Evolutionary conservation across 768 basidiomycete species (phyloP), one percentile per base, ranked within the genome.

Genomic region (Tulasnella sp.): DNA sequence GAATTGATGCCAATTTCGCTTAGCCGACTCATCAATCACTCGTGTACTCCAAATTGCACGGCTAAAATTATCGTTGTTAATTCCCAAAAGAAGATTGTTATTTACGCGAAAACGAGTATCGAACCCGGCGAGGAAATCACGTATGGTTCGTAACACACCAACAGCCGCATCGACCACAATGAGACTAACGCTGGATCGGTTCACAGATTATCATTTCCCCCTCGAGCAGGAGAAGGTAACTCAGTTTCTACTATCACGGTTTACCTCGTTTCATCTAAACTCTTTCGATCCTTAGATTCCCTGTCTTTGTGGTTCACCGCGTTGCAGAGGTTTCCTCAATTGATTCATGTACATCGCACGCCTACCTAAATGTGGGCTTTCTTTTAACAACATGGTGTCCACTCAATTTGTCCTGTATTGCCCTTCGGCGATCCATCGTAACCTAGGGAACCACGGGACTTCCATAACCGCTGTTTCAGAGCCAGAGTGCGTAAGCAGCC

Each of bases 101-200:
- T 99, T 68, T 99, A 99, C 79, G 97, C 97, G 37, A 97, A 98
- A 81, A 88, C 92, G 76, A 92, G 92, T 76, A 95, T 99, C 77
- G 91, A 96, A 76, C 88, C 95, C 29, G 97, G 97, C 67, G 95
- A 97, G 78, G 97, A 99, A 82, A 96, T 98, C 78, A 97, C 95
- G 68, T 96, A 97, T 82, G 93, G 92, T 93, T 11, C 7, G 52
- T 9, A 76, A 71, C 89, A 82, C 64, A 0, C n/a, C 19, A 9
- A 37, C 40, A 68, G 63, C 52, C 42, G 14, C 16, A 17, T 19
- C 26, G 7, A 40, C 4, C n/a, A n/a, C 1, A 2, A 62, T 42
- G 36, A 73, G 32, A 37, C 62, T 40, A 41, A 47, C 39, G 70
- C 63, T 32, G 71, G 5, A 19, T 69, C 36, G 11, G 35, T 63